phyloP scores from a whole-genome alignment of 805 yeast genomes.

The Ogataea dorogensis region DNA sequence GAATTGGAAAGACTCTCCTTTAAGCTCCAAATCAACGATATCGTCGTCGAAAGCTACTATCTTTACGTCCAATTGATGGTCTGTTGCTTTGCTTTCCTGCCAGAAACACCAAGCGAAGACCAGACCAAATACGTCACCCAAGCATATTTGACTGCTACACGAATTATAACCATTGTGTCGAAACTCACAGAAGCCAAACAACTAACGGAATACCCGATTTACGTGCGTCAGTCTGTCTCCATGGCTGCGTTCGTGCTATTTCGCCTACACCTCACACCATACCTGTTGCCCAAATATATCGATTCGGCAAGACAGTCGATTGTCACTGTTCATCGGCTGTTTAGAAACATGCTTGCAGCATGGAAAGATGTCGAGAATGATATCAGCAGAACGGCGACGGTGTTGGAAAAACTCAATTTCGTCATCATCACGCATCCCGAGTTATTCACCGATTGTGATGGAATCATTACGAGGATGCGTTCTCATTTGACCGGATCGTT shows the following conservation, averaged over 20 bases:
- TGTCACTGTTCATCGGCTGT: slow-evolving; percentile 86
- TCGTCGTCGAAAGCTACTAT: slow-evolving; percentile 72
- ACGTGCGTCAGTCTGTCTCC: slow-evolving; percentile 81
- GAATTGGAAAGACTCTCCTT: slow-evolving; percentile 73
- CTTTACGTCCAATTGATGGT: slow-evolving; percentile 77
- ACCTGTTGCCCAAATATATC: slow-evolving; percentile 67
- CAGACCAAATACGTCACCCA: slow-evolving; percentile 80
- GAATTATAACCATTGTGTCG: slow-evolving; percentile 75
- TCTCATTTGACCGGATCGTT: slow-evolving; percentile 89
- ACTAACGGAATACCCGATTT: slow-evolving; percentile 81
- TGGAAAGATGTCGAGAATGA: slow-evolving; percentile 92
- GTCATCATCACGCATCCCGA: slow-evolving; percentile 88
- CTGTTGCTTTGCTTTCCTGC: slow-evolving; percentile 85
- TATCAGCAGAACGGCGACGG: slow-evolving; percentile 87
- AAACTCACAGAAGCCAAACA: slow-evolving; percentile 64
- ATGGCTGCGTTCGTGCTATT: slow-evolving; percentile 77
- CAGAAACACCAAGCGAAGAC: slow-evolving; percentile 86
- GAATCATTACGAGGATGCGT: slow-evolving; percentile 83
- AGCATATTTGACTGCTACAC: slow-evolving; percentile 78
- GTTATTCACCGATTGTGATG: slow-evolving; percentile 65
- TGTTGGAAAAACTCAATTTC: slow-evolving; percentile 82
- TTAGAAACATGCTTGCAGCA: slow-evolving; percentile 82
- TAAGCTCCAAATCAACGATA: slow-evolving; percentile 63
- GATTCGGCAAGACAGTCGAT: slow-evolving; percentile 91
- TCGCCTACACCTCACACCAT: slow-evolving; percentile 76